Base-by-base conservation (phyloP, 1,139 yeast species). In the Yamadazyma blattariae region DNA sequence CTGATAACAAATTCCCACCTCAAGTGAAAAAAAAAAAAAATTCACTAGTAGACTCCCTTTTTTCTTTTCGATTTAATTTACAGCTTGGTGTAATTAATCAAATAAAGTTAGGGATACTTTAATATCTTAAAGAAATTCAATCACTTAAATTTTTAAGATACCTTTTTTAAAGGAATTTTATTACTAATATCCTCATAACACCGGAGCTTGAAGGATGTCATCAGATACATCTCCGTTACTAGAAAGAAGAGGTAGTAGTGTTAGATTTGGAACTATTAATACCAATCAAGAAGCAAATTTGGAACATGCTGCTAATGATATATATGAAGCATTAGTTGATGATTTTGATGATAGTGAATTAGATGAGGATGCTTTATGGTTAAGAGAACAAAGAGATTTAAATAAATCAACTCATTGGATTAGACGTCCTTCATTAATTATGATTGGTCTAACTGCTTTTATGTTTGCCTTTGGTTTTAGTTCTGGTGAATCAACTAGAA, bases 281-380 rank as follows among this genome's bases (percentile, higher is more conserved):
- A 20, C 35, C 9, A 33, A 41, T 15, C 30, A 30, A 11, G 51
- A 47, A 12, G 45, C 44, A 4, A 38, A 43, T 12, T 31, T 53
- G n/a, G 54, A 48, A 30, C 47, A 43, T 23, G 66, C 69, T 1
- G 64, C 52, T 20, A 52, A 51, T 31, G 55, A 61, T 36, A 54
- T 52, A 11, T 64, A 61, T 39, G 61, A 62, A 32, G 59, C 67
- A 9, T 51, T 56, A 16, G 48, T 56, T 13, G 61, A 59, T 12
- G 64, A 56, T 22, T 15, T 36, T 12, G 56, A 55, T 21, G 58
- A 51, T 16, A 58, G 56, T 8, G 58, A 56, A n/a, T 48, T 52
- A 23, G 62, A 62, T 39, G 71, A 64, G 33, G 73, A 66, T 38
- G 61, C 61, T 2, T 30, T 54, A 2, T 65, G 71, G 71, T 48